phyloP scores from a whole-genome alignment of 2,329 filamentous ascomycete genomes.

The Aspergillus sp. region DNA sequence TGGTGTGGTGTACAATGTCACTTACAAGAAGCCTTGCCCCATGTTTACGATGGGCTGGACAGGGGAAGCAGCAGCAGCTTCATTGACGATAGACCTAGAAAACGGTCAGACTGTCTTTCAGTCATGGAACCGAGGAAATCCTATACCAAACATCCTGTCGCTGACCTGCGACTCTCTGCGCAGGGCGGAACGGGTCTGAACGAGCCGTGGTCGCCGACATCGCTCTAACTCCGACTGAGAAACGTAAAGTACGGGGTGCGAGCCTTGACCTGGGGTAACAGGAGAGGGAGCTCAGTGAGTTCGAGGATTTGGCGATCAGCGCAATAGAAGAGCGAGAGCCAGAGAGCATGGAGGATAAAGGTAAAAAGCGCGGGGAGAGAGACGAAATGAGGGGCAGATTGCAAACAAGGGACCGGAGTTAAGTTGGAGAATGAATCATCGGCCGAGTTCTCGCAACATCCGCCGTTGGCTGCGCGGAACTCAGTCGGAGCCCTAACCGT shows the following conservation, averaged over 20 bases:
- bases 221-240: constrained; percentile 26
- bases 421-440: constrained; percentile 6
- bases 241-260: constrained; percentile 21
- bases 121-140: not conserved
- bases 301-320: not conserved
- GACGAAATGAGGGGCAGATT: not conserved
- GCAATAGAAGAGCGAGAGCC: constrained; percentile 7
- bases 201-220: constrained; percentile 42
- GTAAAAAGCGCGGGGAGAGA: not conserved
- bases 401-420: not conserved
- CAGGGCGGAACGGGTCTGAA: constrained; percentile 47
- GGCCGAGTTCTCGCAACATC: constrained; percentile 2
- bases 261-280: constrained; percentile 4
- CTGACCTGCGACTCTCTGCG: constrained; percentile 50
- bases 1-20: constrained; percentile 9
- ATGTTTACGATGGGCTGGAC: constrained; percentile 68
- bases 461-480: not conserved
- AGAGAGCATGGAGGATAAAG: constrained; percentile 8
- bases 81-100: constrained; percentile 64
- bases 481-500: not conserved
- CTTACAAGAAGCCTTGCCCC: constrained; percentile 63
- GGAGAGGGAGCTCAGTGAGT: constrained; percentile 1
- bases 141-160: constrained; percentile 53
- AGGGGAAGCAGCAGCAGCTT: constrained; percentile 63
- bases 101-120: constrained; percentile 14